Conservation (phyloP, 495 filamentous ascomycete genomes). For the Trichoderma asperelloides region DNA sequence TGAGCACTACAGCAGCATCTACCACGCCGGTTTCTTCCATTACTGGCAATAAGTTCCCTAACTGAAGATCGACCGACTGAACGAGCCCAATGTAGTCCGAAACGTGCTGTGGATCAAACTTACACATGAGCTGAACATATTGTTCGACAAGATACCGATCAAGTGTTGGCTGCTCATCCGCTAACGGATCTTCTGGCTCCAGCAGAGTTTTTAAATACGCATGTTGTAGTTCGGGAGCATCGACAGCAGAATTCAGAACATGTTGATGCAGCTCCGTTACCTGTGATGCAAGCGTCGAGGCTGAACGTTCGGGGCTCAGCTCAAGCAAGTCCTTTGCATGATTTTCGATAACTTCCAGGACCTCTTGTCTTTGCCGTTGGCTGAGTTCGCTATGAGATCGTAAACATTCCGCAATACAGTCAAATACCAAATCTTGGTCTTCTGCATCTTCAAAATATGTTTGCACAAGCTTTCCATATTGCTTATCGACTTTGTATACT, state of each 20-base stretch:
- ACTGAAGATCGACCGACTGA: conserved; percentile 67
- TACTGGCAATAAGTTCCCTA: conserved; percentile 73
- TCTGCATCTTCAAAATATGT: conserved; percentile 81
- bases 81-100: conserved; percentile 74
- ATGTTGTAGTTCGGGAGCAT: conserved; percentile 59
- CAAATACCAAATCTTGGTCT: conserved; percentile 63
- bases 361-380: conserved; percentile 66
- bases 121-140: conserved; percentile 86
- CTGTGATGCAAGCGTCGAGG: conserved; percentile 57
- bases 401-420: conserved; percentile 72
- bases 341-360: conserved; percentile 60
- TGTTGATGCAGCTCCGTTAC: conserved; percentile 64
- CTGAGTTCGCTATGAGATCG: conserved; percentile 59
- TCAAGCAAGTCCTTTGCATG: conserved; percentile 59
- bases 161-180: conserved; percentile 25
- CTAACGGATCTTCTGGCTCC: conserved; percentile 50
- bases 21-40: conserved; percentile 86
- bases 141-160: conserved; percentile 60
- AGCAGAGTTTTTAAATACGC: conserved; percentile 70
- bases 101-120: conserved; percentile 71
- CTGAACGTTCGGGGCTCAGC: conserved; percentile 60
- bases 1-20: conserved; percentile 85
- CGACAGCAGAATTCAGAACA: conserved; percentile 55
- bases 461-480: conserved; percentile 68
- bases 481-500: conserved; percentile 70